phyloP scores from a whole-genome alignment of 257 asterid genomes.

The Solanum etuberosum region DNA sequence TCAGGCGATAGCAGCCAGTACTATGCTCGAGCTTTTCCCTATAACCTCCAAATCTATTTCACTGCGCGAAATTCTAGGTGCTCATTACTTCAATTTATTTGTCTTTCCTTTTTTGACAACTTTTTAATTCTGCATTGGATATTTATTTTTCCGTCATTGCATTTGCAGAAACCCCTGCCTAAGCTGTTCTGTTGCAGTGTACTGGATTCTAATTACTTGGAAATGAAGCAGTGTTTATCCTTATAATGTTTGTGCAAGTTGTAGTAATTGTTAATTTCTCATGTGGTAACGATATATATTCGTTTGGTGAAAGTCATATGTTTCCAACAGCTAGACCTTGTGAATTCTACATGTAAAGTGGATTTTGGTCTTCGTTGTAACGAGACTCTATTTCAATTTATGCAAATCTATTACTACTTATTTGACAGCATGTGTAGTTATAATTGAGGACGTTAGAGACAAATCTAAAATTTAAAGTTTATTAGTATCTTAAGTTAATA shows the following conservation, averaged over 20 bases:
- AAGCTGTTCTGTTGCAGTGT: neutral
- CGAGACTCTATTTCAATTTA: neutral
- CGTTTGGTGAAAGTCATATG: neutral
- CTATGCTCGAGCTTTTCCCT: neutral
- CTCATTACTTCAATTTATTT: neutral
- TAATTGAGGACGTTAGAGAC: neutral
- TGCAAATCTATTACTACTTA: neutral
- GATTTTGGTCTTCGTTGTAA: neutral
- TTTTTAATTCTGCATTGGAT: neutral
- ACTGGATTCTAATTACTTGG: neutral
- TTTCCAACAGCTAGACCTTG: neutral
- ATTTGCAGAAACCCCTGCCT: neutral
- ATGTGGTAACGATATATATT: neutral
- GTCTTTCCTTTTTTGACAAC: neutral
- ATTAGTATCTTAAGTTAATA: neutral
- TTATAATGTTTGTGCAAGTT: neutral
- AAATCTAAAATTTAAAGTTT: neutral
- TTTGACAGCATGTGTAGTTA: neutral
- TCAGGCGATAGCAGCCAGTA: neutral
- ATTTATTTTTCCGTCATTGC: neutral
- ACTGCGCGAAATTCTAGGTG: neutral
- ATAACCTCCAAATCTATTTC: conserved; percentile 16
- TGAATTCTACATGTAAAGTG: neutral
- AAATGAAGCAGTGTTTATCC: neutral
- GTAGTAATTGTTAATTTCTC: neutral